Evolutionary conservation across 148 eudicot species (phyloP), one percentile per base, ranked within the genome.

Genomic region (Arbutus unedo): DNA sequence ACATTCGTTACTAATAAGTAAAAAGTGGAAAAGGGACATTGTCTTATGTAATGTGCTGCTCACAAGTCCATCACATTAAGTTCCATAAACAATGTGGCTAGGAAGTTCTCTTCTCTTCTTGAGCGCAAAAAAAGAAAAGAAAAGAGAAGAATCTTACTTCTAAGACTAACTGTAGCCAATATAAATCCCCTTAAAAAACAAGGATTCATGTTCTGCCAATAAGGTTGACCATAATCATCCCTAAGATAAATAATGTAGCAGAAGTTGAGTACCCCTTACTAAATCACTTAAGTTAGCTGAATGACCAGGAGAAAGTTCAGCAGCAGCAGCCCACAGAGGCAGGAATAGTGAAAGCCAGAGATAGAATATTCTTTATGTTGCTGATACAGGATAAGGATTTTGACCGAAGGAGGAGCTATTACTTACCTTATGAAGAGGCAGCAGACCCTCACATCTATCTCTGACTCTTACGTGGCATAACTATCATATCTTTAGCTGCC

Each of bases 311-410:
- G 3, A 74, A 48, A 74, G 6, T 59, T 19, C 54, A 2, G 23
- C 41, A 48, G 56, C 54, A 74, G 38, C 15, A 74, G 38, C 56
- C 25, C 4, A 14, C 51, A 0, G 56, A 74, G 21, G 77, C 38
- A 74, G 77, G 38, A 74, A 74, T n/a, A n/a, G 23, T 2, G 11
- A 9, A 45, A 11, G 19, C 59, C 41, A 51, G 60, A 53, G 60
- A 25, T 3, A 64, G 31, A 75, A 5, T 4, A 14, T 11, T 74
- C 71, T 21, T 49, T 49, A 53, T 53, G 79, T 38, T 31, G 79
- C 79, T 50, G 60, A 76, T 76, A 50, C 41, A 74, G 43, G 44
- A 76, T 60, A 76, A 76, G 60, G 45, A 76, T 51, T 51, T 75
- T 75, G 45, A 76, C 56, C n/a, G n/a, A n/a, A 54, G 44, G 23